A percentile compares a stretch with the other conserved stretches of the same genome.
phyloP scores from a whole-genome alignment of 1,284 basidiomycete genomes.

The Moesziomyces antarcticus region DNA sequence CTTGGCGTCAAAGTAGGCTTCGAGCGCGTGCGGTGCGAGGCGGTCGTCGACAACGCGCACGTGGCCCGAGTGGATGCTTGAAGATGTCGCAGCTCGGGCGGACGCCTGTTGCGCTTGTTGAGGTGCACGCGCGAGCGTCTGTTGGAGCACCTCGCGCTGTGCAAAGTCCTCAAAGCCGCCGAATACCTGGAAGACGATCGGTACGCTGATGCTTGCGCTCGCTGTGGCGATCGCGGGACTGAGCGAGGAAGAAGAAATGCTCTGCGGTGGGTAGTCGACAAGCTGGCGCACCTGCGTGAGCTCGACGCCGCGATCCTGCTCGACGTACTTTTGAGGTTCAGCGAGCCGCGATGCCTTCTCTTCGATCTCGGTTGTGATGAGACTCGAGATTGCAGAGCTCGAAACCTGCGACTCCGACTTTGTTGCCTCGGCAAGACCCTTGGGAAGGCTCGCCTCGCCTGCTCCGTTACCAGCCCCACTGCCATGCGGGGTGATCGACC shows the following conservation, averaged over 20 bases:
- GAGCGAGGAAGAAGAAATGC: not conserved
- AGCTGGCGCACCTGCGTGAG: constrained; percentile 24
- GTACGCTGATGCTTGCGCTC: constrained; percentile 8
- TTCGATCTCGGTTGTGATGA: constrained; percentile 46
- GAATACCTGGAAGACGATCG: constrained; percentile 32
- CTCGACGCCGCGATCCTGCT: constrained; percentile 26
- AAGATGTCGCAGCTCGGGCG: constrained; percentile 4
- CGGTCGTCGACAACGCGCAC: constrained; percentile 20
- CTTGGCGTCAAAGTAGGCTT: constrained; percentile 38
- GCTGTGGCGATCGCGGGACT: constrained; percentile 1
- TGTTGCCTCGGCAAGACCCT: constrained; percentile 18
- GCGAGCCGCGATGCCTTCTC: constrained; percentile 40
- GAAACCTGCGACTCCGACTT: constrained; percentile 25
- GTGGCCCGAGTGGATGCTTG: constrained; percentile 55
- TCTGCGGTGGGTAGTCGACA: constrained; percentile 18
- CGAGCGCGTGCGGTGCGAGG: constrained; percentile 8
- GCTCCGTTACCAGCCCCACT: constrained; percentile 8
- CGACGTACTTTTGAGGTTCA: constrained; percentile 31
- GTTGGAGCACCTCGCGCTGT: constrained; percentile 52
- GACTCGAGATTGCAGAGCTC: constrained; percentile 22
- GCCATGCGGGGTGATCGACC: constrained; percentile 16
- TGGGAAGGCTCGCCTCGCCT: constrained; percentile 26
- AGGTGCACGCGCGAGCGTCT: constrained; percentile 11
- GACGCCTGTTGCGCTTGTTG: not conserved
- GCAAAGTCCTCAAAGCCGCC: constrained; percentile 62